Evolutionary conservation across 371 early-diverging fungal genomes (phyloP).

Genomic region (Haplosporangium sp.): DNA sequence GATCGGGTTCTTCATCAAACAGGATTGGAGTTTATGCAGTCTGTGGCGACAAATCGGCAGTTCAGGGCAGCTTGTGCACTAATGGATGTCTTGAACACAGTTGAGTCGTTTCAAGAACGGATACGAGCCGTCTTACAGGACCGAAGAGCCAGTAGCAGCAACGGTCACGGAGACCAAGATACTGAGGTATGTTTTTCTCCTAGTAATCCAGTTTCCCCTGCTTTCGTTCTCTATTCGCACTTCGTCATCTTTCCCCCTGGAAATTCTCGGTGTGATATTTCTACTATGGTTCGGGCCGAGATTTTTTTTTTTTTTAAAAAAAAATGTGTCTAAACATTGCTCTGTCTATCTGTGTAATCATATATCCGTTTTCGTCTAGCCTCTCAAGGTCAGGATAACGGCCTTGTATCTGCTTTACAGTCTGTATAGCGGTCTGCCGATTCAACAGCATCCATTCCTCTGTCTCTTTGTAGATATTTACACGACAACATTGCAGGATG

Average conservation of each 20-base stretch:
- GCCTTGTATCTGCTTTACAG: constrained; percentile 45
- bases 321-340: not conserved
- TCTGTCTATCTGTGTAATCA: not conserved
- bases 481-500: constrained; percentile 26
- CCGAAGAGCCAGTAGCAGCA: not conserved
- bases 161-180: constrained; percentile 3
- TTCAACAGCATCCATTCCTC: constrained; percentile 50
- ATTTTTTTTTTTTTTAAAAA: not conserved
- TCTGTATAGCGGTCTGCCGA: constrained; percentile 45
- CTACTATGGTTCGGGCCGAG: not conserved
- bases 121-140: constrained; percentile 17
- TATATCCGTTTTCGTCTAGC: constrained; percentile 23
- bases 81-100: constrained; percentile 49
- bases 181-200: constrained; percentile 6
- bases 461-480: constrained; percentile 50
- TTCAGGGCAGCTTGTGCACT: constrained; percentile 47
- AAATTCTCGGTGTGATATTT: not conserved
- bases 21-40: constrained; percentile 26
- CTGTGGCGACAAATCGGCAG: constrained; percentile 32
- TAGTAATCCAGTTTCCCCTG: constrained; percentile 4
- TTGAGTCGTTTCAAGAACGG: constrained; percentile 36
- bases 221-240: not conserved
- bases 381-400: constrained; percentile 32
- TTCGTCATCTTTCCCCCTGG: not conserved
- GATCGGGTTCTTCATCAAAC: constrained; percentile 46